These are phyloP conservation scores for Vairimorpha ceranae DNA, from an alignment of 371 early-diverging fungal genomes.

Conservation along the genomic window DNA sequence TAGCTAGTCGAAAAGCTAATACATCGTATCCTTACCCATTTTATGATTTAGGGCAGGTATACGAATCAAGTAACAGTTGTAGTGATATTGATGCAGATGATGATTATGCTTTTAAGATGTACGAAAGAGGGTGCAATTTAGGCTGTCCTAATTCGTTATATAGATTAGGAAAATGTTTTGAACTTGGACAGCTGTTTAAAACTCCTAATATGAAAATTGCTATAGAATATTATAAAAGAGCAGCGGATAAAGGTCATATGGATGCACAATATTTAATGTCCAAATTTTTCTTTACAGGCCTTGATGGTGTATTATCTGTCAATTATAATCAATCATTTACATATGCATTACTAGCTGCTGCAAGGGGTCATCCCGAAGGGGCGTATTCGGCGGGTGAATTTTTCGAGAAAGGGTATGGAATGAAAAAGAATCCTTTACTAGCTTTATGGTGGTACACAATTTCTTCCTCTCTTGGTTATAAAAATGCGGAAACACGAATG, in stretches of 20 bases:
- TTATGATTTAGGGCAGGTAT: conserved; percentile 61
- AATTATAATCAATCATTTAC: conserved; percentile 34
- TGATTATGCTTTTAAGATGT: conserved; percentile 57
- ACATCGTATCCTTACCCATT: conserved; percentile 59
- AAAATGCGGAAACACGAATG: conserved; percentile 23
- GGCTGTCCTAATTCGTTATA: conserved; percentile 60
- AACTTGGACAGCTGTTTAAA: conserved; percentile 53
- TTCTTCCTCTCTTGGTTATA: conserved; percentile 38
- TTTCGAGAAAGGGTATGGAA: conserved; percentile 46
- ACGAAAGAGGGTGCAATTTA: conserved; percentile 52
- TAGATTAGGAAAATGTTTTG: conserved; percentile 52
- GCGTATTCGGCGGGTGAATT: conserved; percentile 52
- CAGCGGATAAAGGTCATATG: conserved; percentile 59
- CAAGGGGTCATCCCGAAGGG: conserved; percentile 42
- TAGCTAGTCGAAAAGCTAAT: conserved; percentile 56
- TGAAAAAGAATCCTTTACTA: conserved; percentile 27
- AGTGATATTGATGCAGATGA: conserved; percentile 47
- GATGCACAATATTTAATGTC: conserved; percentile 51
- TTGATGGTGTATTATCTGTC: background rate
- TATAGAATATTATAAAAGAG: conserved; percentile 52
- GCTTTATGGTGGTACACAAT: conserved; percentile 63
- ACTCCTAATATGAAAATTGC: conserved; percentile 31
- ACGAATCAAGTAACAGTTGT: conserved; percentile 44
- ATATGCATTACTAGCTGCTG: conserved; percentile 53
- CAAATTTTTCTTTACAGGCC: conserved; percentile 40